phyloP scores from a whole-genome alignment of 176 grass and related monocot genomes.

The Carex scoparia region DNA sequence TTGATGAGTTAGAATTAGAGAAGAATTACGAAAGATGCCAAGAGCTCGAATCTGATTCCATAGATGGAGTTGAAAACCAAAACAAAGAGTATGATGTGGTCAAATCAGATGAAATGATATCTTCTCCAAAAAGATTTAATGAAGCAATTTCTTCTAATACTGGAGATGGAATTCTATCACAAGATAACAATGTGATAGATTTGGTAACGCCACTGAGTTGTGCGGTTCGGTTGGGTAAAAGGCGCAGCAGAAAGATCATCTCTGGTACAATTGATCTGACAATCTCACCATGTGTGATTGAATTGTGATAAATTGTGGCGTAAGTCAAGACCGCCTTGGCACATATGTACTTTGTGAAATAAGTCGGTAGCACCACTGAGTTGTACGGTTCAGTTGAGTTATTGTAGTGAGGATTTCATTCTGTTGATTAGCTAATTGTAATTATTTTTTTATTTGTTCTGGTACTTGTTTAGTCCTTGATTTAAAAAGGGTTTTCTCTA shows the following conservation, averaged over 20 bases:
- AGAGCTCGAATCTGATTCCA: neutral
- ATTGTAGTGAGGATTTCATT: neutral
- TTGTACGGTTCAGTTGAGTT: neutral
- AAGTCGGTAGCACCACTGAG: neutral
- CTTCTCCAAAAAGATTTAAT: conserved; percentile 20
- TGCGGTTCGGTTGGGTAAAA: conserved; percentile 17
- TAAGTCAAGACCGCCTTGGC: neutral
- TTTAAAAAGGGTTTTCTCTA: neutral
- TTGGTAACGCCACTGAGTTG: conserved; percentile 42
- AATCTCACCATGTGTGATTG: conserved; percentile 53
- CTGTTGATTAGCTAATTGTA: neutral
- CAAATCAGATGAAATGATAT: neutral
- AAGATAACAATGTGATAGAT: conserved; percentile 43
- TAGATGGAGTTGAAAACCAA: neutral
- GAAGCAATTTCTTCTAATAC: neutral
- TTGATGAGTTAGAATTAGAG: neutral
- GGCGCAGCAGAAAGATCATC: conserved; percentile 2
- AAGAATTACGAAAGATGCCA: neutral
- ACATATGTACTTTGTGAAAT: neutral
- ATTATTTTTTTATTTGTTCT: neutral
- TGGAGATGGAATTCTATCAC: neutral
- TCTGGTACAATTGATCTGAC: conserved; percentile 68
- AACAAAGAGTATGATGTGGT: neutral
- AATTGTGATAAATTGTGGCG: conserved; percentile 28
- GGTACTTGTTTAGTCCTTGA: neutral